These are phyloP conservation scores for Vigna reflexopilosa DNA, from an alignment of 306 rosid species.

Conservation along the genomic window DNA sequence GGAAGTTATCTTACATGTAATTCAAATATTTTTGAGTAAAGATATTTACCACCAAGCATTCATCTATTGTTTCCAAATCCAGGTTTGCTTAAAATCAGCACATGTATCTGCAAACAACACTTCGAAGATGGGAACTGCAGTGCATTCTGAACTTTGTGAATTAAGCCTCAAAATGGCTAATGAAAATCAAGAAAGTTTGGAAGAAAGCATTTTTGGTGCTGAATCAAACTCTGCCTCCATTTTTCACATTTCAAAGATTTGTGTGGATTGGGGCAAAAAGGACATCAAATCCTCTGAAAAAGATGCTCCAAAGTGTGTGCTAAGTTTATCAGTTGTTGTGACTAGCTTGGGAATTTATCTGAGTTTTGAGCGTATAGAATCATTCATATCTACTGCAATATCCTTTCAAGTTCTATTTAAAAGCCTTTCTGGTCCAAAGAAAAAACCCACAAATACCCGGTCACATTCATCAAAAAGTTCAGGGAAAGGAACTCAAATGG, in stretches of 20 bases:
- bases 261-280: constrained; percentile 88
- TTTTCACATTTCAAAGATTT: constrained; percentile 76
- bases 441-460: constrained; percentile 59
- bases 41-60: constrained; percentile 27
- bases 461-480: constrained; percentile 67
- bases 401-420: constrained; percentile 79
- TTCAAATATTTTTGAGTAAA: constrained; percentile 33
- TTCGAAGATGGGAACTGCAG: constrained; percentile 73
- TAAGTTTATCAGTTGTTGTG: constrained; percentile 73
- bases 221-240: constrained; percentile 75
- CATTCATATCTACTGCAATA: constrained; percentile 77
- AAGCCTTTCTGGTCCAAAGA: constrained; percentile 64
- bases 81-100: constrained; percentile 88
- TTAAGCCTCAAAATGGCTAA: constrained; percentile 78
- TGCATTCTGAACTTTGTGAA: constrained; percentile 82
- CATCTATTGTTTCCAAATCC: constrained; percentile 48
- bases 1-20: constrained; percentile 19
- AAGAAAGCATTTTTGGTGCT: constrained; percentile 62
- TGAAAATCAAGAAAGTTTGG: constrained; percentile 76
- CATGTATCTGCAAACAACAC: constrained; percentile 80
- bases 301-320: constrained; percentile 59
- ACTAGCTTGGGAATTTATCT: constrained; percentile 71
- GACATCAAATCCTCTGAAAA: constrained; percentile 71
- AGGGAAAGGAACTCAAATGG: constrained; percentile 73
- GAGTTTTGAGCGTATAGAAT: constrained; percentile 74